phyloP scores from a whole-genome alignment of 2,329 filamentous ascomycete genomes.

The Knoxdaviesia capensis region DNA sequence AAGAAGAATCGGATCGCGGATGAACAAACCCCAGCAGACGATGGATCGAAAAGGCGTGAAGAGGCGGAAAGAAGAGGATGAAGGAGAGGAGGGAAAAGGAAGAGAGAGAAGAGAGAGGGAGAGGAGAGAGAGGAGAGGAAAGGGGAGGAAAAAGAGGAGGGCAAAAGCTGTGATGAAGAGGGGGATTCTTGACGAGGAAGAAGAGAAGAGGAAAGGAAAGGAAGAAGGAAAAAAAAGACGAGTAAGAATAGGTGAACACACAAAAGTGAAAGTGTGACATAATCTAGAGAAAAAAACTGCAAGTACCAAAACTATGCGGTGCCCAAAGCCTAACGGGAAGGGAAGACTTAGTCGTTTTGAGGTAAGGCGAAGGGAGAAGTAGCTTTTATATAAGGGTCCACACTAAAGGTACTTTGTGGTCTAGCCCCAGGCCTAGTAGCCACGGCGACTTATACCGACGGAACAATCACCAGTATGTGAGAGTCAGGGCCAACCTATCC shows the following conservation, averaged over 20 bases:
- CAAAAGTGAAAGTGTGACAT: background rate
- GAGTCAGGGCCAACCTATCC: no score
- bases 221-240: background rate
- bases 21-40: background rate
- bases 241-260: background rate
- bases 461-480: no score
- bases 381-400: no score
- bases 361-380: no score
- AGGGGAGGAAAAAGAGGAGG: conserved; percentile 4
- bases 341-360: no score
- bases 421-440: no score
- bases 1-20: conserved; percentile 1
- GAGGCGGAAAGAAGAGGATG: conserved; percentile 2
- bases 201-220: conserved; percentile 2
- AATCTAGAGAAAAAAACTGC: background rate
- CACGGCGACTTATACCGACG: no score
- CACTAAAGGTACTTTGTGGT: no score
- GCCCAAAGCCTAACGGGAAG: no score
- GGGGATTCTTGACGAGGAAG: conserved; percentile 3
- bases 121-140: conserved; percentile 3
- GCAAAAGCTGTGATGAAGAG: conserved; percentile 4
- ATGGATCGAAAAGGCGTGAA: conserved; percentile 1
- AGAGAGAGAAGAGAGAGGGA: conserved; percentile 3
- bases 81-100: conserved; percentile 2
- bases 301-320: conserved; percentile 1